Base-by-base conservation (phyloP, 345 rosid genomes). In the Camelina hispida region DNA sequence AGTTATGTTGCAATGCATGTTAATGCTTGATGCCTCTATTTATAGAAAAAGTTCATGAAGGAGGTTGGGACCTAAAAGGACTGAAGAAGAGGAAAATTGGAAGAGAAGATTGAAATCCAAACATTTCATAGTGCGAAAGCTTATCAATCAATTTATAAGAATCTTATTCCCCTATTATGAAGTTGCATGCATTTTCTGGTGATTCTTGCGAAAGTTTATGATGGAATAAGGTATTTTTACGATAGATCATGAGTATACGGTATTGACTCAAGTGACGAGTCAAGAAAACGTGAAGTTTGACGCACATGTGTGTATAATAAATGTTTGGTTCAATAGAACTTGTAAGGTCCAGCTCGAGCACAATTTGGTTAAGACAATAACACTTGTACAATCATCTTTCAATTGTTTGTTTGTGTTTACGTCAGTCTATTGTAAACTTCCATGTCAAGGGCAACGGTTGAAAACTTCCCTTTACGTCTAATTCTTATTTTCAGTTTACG, bases 101-200 rank as follows among this genome's bases (percentile, higher is more conserved):
- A 50, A 14, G 28, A 50, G 61, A 72, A 72, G 76, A 25, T 38
- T 53, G 44, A 73, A 54, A 28, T 72, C 3, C 9, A 53, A 42
- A 53, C 70, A 73, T 53, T 62, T 72, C 5, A 63, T 63, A 25
- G 70, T 63, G 77, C 56, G 54, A 2, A 28, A 14, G 70, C 54
- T 63, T 37, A 73, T 73, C 77, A 73, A 63, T 73, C 70, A 73
- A 73, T 63, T 44, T 30, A 28, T 18, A 42, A 53, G 77, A 62
- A 72, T 63, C 76, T 38, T 25, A 72, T 72, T 62, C 76, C 50
- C 13, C 22, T 4, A 54, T 34, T 15, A 73, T 54, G 57, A 73
- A 46, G 56, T 5, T 56, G 64, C 64, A 20, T 55, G 17, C 20
- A 9, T 13, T 62, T 53, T 54, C 1, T 15, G 5, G 20, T 44